Base-by-base conservation (phyloP, 352 stramenopile genomes). In the Elongisporangium undulatum region DNA sequence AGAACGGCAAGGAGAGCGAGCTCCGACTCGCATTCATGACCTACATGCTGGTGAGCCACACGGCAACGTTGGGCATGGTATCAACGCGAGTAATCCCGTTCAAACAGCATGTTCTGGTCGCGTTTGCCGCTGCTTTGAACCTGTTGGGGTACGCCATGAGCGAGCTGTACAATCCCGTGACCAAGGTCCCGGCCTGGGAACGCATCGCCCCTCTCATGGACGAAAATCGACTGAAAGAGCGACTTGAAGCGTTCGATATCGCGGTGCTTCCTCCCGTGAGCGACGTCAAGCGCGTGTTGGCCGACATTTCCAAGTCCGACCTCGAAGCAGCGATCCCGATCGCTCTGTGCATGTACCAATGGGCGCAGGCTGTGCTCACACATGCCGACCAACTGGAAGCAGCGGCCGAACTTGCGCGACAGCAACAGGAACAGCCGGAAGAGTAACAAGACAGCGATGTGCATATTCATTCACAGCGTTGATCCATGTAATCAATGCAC, bases 171-270 rank as follows among this genome's bases (percentile, higher is more conserved):
- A 90, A 89, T 45, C 63, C 78, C 3, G 79, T 80, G 51, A 90
- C 84, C 12, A 74, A 77, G 45, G 38, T 77, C 38, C 78, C 80
- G 12, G 67, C 69, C 39, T 94, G 84, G 84, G 76, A 90, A 8
- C 82, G 83, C 48, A 67, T 94, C 16, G 68, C 74, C 1, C 68
- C 67, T 20, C 58, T 87, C 21, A 58, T 94, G 7, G 62, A 61
- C 20, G 77, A 90, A 23, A 24, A 22, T 0, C 55, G 48, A 2
- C 50, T 94, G 8, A 68, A 51, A n/a, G 59, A 59, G 10, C 55
- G 52, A 2, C 51, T 89, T 5, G 56, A 78, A 3, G 26, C 55
- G 0, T 87, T 89, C 57, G 16, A 51, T 2, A 26, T 66, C n/a
- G 58, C 63, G 8, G 16, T 62, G 4, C 7, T 24, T 39, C 52